A percentile compares a stretch with the other conserved stretches of the same genome.
phyloP scores from a whole-genome alignment of 2,329 filamentous ascomycete species.

The Akanthomyces dipterigenus region DNA sequence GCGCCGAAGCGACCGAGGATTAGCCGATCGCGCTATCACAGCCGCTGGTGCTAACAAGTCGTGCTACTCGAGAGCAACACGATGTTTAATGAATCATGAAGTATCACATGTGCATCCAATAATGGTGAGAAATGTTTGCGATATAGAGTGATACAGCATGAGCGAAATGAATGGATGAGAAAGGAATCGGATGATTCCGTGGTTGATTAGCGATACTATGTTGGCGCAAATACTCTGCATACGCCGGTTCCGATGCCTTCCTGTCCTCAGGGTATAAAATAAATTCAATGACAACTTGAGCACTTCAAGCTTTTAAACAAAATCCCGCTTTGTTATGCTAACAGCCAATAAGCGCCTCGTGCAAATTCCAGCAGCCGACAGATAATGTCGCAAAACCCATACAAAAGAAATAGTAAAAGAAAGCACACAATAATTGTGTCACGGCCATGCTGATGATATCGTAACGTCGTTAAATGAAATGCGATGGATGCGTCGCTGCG shows the following conservation, averaged over 20 bases:
- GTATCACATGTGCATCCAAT: neutral
- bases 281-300: constrained; percentile 1
- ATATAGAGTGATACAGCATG: neutral
- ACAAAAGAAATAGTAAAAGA: neutral
- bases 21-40: neutral
- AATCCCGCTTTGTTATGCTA: constrained; percentile 8
- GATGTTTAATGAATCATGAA: neutral
- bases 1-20: neutral
- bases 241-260: neutral
- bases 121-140: neutral
- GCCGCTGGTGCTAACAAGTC: neutral
- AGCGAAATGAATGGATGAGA: neutral
- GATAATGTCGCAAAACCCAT: neutral
- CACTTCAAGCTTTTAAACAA: constrained; percentile 2
- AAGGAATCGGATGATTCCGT: neutral
- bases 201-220: constrained; percentile 2
- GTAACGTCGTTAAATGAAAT: neutral
- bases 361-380: neutral
- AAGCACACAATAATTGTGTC: neutral
- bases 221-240: neutral
- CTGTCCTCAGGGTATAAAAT: neutral
- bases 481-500: neutral
- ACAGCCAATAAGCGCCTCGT: neutral
- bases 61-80: neutral
- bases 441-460: neutral